Conservation (phyloP, 306 rosid genomes). For the Chamaecrista fasciculata region DNA sequence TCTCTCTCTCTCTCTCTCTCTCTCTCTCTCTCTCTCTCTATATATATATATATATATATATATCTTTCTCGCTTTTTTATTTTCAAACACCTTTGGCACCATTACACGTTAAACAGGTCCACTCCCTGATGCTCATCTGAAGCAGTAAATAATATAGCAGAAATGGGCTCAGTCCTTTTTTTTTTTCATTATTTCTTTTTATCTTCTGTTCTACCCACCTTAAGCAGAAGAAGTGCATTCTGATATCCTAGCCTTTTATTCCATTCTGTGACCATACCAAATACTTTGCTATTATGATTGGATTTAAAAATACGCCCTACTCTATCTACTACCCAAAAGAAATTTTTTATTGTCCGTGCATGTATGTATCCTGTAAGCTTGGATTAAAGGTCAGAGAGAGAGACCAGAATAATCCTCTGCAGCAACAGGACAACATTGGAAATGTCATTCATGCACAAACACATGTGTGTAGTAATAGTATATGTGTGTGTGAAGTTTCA, state of each 20-base stretch:
- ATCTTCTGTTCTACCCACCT: slow-evolving; percentile 14
- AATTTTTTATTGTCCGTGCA: slow-evolving; percentile 33
- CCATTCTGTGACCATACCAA: slow-evolving; percentile 30
- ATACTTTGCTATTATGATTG: neutral
- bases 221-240: slow-evolving; percentile 1
- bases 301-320: neutral
- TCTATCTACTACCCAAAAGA: neutral
- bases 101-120: slow-evolving; percentile 18
- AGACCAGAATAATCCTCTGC: slow-evolving; percentile 36
- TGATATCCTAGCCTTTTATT: slow-evolving; percentile 27
- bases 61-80: neutral
- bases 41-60: no score
- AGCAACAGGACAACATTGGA: slow-evolving; percentile 33
- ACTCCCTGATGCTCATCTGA: slow-evolving; percentile 21
- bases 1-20: neutral
- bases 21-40: neutral
- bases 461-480: neutral
- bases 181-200: neutral
- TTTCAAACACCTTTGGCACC: neutral
- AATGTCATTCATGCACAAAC: slow-evolving; percentile 48
- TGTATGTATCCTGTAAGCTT: slow-evolving; percentile 30
- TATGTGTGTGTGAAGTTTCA: slow-evolving; percentile 19
- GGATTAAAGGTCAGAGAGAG: slow-evolving; percentile 48
- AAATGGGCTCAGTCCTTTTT: neutral
- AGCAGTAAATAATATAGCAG: slow-evolving; percentile 30